Conservation (phyloP, 2,329 filamentous ascomycete genomes). For the Periglandula ipomoeae region DNA sequence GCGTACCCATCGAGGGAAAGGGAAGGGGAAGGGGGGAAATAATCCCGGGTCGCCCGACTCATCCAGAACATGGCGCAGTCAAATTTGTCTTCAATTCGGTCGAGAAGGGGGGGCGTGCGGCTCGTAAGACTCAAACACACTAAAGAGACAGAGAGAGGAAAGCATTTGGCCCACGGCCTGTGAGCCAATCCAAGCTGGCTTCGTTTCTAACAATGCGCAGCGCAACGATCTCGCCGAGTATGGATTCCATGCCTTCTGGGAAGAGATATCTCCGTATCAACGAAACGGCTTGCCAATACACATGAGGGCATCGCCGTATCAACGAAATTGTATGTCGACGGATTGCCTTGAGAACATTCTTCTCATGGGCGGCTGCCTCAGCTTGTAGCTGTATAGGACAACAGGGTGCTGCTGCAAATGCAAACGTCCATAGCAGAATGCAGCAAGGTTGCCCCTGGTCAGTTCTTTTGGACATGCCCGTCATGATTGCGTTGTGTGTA, state of each 20-base stretch:
- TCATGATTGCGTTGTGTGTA: background rate
- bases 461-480: background rate
- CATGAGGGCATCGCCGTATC: no score
- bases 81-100: background rate
- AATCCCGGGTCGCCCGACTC: background rate
- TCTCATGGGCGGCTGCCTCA: no score
- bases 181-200: background rate
- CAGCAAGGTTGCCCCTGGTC: background rate
- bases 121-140: background rate
- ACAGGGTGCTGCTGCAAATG: background rate
- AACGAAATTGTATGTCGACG: no score
- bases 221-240: background rate
- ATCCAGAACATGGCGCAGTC: background rate
- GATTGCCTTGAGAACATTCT: no score
- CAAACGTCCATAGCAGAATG: background rate
- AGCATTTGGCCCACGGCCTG: background rate
- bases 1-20: background rate
- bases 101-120: background rate
- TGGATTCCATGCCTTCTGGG: background rate
- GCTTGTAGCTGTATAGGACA: constrained; percentile 1
- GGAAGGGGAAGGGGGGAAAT: background rate
- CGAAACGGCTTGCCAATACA: no score
- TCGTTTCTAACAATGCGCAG: background rate
- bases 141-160: background rate
- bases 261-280: background rate